phyloP scores from a whole-genome alignment of 495 filamentous ascomycete genomes.

The Rhizodiscina lignyota region DNA sequence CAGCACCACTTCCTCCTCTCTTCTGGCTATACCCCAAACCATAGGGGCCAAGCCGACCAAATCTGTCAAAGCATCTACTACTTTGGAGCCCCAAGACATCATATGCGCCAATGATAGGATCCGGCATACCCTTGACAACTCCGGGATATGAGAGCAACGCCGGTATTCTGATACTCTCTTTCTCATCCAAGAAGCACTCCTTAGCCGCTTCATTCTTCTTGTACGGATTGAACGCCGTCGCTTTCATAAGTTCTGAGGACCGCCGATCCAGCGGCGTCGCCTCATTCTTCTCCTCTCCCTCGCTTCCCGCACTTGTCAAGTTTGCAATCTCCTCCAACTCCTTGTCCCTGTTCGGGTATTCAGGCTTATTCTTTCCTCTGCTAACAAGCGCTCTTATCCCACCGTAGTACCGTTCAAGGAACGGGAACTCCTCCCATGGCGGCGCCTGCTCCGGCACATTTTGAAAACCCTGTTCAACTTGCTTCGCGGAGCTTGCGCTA shows the following conservation, averaged over 20 bases:
- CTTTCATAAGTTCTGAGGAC: slow-evolving; percentile 26
- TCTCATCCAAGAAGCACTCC: slow-evolving; percentile 60
- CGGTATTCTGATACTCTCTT: slow-evolving; percentile 46
- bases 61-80: slow-evolving; percentile 88
- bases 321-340: slow-evolving; percentile 14
- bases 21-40: slow-evolving; percentile 66
- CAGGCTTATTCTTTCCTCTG: slow-evolving; percentile 44
- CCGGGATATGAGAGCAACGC: slow-evolving; percentile 53
- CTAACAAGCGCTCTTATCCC: slow-evolving; percentile 53
- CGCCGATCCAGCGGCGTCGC: slow-evolving; percentile 6
- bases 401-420: slow-evolving; percentile 71
- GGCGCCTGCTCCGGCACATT: slow-evolving; percentile 42
- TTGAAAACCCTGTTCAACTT: slow-evolving; percentile 36
- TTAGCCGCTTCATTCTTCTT: slow-evolving; percentile 42
- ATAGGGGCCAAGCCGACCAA: slow-evolving; percentile 76
- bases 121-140: slow-evolving; percentile 64
- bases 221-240: slow-evolving; percentile 46
- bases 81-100: slow-evolving; percentile 62
- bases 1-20: slow-evolving; percentile 67
- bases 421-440: slow-evolving; percentile 66
- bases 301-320: slow-evolving; percentile 8
- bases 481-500: slow-evolving; percentile 45
- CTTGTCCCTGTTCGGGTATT: slow-evolving; percentile 51
- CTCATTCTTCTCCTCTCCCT: slow-evolving; percentile 7
- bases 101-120: slow-evolving; percentile 67